Conservation (phyloP, 2,329 filamentous ascomycete species). For the Aspergillus chevalieri region DNA sequence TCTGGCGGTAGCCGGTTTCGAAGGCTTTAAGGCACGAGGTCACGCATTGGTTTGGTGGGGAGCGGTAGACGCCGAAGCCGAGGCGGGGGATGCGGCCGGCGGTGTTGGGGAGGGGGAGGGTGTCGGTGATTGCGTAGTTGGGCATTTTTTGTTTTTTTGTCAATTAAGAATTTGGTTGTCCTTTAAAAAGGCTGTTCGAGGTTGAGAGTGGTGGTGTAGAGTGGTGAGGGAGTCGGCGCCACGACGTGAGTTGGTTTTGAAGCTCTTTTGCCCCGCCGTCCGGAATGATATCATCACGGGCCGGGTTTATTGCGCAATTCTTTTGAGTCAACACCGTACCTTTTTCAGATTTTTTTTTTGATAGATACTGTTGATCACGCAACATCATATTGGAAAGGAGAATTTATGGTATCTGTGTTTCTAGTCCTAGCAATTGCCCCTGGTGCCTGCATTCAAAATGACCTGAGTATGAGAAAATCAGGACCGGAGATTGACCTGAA, state of each 20-base stretch:
- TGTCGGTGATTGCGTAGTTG: constrained; percentile 42
- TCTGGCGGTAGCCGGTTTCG: constrained; percentile 48
- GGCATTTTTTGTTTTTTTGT: constrained; percentile 15
- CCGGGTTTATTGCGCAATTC: not conserved
- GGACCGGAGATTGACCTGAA: not conserved
- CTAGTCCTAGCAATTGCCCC: too few species aligned
- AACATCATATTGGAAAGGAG: too few species aligned
- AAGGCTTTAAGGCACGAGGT: constrained; percentile 54
- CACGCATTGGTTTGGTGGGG: constrained; percentile 49
- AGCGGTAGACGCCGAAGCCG: constrained; percentile 66
- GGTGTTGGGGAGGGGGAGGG: constrained; percentile 47
- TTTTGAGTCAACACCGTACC: too few species aligned
- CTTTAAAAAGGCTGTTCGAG: too few species aligned
- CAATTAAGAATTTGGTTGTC: too few species aligned
- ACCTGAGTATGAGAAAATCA: too few species aligned
- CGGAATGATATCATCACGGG: constrained; percentile 14
- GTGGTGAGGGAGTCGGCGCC: not conserved
- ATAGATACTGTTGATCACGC: too few species aligned
- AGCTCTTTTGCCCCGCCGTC: constrained; percentile 8
- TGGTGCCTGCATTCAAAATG: too few species aligned
- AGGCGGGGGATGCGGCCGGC: constrained; percentile 55
- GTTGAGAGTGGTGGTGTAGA: not conserved
- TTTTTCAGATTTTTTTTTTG: too few species aligned
- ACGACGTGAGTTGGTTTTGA: not conserved
- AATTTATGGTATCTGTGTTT: too few species aligned